Evolutionary conservation across 371 early-diverging fungal genomes (phyloP).

Genomic region (Rhizopus stolonifer): DNA sequence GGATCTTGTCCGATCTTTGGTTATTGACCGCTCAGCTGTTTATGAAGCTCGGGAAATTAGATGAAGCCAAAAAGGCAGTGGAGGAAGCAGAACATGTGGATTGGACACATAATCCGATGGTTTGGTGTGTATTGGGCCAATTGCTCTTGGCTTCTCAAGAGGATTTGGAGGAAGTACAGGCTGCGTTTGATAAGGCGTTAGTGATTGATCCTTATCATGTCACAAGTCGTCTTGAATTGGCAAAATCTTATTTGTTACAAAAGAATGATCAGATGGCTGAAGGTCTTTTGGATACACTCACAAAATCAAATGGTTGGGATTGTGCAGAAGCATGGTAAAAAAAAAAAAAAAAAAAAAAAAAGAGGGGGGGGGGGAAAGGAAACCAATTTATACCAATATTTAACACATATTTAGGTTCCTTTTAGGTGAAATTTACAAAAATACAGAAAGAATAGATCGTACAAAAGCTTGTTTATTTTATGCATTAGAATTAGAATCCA

Average conservation of each 20-base stretch:
- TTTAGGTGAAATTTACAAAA: slow-evolving; percentile 57
- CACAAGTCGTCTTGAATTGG: slow-evolving; percentile 44
- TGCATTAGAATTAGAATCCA: slow-evolving; percentile 69
- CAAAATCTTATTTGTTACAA: slow-evolving; percentile 41
- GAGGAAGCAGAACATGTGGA: slow-evolving; percentile 67
- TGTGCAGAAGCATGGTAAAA: slow-evolving; percentile 65
- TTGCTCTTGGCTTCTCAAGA: slow-evolving; percentile 39
- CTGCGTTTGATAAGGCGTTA: slow-evolving; percentile 56
- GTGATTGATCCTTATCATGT: slow-evolving; percentile 51
- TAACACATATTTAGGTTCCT: slow-evolving; percentile 41
- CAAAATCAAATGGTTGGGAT: slow-evolving; percentile 63
- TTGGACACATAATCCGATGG: slow-evolving; percentile 49
- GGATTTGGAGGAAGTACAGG: slow-evolving; percentile 45
- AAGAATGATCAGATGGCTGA: slow-evolving; percentile 55
- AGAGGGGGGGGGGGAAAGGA: too few relatives aligned
- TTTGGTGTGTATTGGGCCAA: slow-evolving; percentile 64
- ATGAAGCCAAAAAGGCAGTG: slow-evolving; percentile 65
- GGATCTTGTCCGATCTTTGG: slow-evolving; percentile 53
- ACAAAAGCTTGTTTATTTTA: slow-evolving; percentile 72
- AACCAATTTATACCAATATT: background rate
- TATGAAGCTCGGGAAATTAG: slow-evolving; percentile 52
- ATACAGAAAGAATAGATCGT: slow-evolving; percentile 55
- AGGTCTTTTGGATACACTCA: slow-evolving; percentile 52
- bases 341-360: too few relatives aligned
- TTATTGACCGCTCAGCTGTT: slow-evolving; percentile 64